Evolutionary conservation across 2,329 filamentous ascomycete genomes (phyloP).

Genomic region (Penicillium olsonii): DNA sequence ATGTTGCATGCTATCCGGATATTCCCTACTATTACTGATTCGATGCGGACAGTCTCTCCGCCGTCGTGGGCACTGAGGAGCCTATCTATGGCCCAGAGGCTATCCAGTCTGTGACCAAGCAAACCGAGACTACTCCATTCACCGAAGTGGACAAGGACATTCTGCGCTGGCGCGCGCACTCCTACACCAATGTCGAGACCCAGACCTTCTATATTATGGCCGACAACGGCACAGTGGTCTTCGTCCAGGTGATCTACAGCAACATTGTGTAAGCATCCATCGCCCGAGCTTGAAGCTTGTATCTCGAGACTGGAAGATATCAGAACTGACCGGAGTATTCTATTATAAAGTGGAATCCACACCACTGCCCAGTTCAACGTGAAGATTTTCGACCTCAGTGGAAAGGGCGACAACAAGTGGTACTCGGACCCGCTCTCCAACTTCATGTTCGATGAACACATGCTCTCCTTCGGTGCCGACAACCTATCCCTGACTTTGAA

Average conservation of each 20-base stretch:
- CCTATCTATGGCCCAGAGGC: constrained; percentile 90
- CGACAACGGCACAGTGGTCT: constrained; percentile 72
- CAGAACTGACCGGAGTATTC: constrained; percentile 10
- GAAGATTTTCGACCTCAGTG: constrained; percentile 82
- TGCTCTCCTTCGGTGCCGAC: constrained; percentile 80
- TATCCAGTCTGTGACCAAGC: constrained; percentile 80
- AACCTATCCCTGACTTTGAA: constrained; percentile 83
- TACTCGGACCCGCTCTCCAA: constrained; percentile 77
- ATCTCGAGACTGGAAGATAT: background rate
- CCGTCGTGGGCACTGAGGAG: constrained; percentile 93
- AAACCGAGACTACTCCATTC: constrained; percentile 75
- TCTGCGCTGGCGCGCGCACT: constrained; percentile 78
- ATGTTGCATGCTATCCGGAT: constrained; percentile 42
- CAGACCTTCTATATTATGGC: constrained; percentile 89
- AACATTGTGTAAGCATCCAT: constrained; percentile 76
- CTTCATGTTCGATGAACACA: constrained; percentile 80
- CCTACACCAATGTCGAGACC: constrained; percentile 88
- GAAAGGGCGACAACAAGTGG: constrained; percentile 76
- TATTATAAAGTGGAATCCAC: constrained; percentile 69
- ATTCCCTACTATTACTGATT: constrained; percentile 39
- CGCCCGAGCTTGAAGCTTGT: background rate
- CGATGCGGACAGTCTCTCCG: constrained; percentile 57
- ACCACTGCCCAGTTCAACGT: constrained; percentile 92
- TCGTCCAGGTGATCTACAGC: constrained; percentile 95
- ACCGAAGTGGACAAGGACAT: constrained; percentile 77